Base-by-base conservation (phyloP, 2,329 filamentous ascomycete genomes). In the Neurospora crassa region DNA sequence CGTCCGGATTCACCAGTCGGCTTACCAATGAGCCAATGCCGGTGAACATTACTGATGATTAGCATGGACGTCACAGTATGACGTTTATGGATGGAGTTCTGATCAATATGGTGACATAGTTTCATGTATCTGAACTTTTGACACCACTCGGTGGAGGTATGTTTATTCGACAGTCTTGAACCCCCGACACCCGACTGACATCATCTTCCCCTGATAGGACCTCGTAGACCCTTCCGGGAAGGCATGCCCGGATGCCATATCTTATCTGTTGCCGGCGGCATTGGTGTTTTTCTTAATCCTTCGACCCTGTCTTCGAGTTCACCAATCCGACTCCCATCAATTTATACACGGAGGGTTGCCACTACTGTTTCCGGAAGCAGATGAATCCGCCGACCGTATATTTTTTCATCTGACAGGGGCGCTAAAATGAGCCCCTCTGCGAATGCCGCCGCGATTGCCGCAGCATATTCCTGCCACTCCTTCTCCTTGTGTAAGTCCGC, bases 31-130 rank as follows among this genome's bases (percentile, higher is more conserved):
- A 75, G 73, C 77, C 78, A 1, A 68, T 76, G 74, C 77, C 80
- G 34, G 74, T 78, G 40, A 80, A 80, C 16, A 82, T 83, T 69
- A 59, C 68, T 8, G 78, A 81, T 72, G 76, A 82, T 74, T 79
- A 82, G 73, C 72, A 69, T 24, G 80, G 82, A 71, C 75, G 75
- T 40, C 83, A 83, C 72, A 79, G 80, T 5, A 80, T 82, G 78
- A 74, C 79, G 69, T 76, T 73, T 34, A 72, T 83, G 34, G 81
- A 83, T 76, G 79, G 78, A 24, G 77, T 81, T 14, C 77, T 82
- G 6, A 71, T 82, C n/a, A 77, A 81, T 72, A 77, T 77, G 29
- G 72, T 59, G 20, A 82, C 80, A 20, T 81, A 75, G 70, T 78
- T 29, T 29, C 29, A 29, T 29, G 5, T 29, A 1, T 29, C 29